Base-by-base conservation (phyloP, 805 yeast species). In the Candida montana region DNA sequence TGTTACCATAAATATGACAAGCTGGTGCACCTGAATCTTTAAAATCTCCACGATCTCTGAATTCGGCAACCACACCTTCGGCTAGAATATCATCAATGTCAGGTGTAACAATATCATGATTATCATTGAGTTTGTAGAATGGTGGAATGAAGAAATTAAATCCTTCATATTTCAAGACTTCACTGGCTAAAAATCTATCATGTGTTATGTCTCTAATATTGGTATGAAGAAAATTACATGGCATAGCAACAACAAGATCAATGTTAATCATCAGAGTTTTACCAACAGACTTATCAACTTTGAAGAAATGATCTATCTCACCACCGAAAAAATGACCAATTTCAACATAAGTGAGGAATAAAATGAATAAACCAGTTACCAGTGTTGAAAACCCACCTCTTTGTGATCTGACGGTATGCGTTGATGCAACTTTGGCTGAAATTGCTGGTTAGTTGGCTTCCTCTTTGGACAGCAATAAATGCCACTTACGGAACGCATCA, bases 321-420 rank as follows among this genome's bases (percentile, higher is more conserved):
- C 97, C 97, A 41, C 93, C 95, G 42, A 90, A 68, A 58, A 73
- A 86, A 12, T 84, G 82, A 7, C 97, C 95, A 23, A 89, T 63
- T 57, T 90, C 95, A 12, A 86, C 76, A 86, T 95, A 91, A 6
- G 86, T 61, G 29, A 90, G 67, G 54, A 88, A 76, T 13, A 87
- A 53, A 15, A 84, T 74, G 44, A 74, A 69, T 20, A 83, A 49
- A n/a, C 74, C 68, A 13, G 89, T 79, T 36, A 83, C 33, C 4
- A 87, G 50, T 0, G 95, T 81, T 13, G 89, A 76, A 15, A 76
- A 58, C 5, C 93, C 90, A 28, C 96, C 96, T 47, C 93, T 71
- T 23, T 75, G 64, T 1, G 95, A 83, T 49, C 87, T 68, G 36
- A 83, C 83, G 35, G 81, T 73, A 54, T 87, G 89, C 20, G 77